Evolutionary conservation across 2,329 filamentous ascomycete species (phyloP).

Genomic region (Amphichorda felina): DNA sequence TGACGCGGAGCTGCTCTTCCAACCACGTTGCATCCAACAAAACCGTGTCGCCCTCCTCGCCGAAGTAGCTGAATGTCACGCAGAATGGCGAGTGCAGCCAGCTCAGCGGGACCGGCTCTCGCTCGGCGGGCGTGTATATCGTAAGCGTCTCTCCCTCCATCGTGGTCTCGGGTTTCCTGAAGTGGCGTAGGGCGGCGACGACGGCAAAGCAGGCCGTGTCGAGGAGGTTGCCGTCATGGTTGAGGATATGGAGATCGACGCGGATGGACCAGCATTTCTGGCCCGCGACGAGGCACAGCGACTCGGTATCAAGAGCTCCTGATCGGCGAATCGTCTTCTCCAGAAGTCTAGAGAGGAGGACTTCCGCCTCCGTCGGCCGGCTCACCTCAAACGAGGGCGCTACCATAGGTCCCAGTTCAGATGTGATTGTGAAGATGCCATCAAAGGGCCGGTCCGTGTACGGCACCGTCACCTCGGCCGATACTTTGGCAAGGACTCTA

Average conservation of each 20-base stretch:
- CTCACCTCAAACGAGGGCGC: slow-evolving; percentile 83
- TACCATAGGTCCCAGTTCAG: slow-evolving; percentile 86
- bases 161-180: slow-evolving; percentile 78
- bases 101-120: slow-evolving; percentile 80
- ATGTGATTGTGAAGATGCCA: slow-evolving; percentile 84
- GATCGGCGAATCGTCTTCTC: slow-evolving; percentile 93
- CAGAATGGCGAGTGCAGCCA: slow-evolving; percentile 90
- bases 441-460: slow-evolving; percentile 86
- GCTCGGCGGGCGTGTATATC: slow-evolving; percentile 72
- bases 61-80: slow-evolving; percentile 79
- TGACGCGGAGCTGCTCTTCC: slow-evolving; percentile 66
- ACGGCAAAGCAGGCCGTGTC: slow-evolving; percentile 80
- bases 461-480: slow-evolving; percentile 78
- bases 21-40: slow-evolving; percentile 60
- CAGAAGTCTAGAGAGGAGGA: slow-evolving; percentile 75
- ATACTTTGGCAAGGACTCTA: slow-evolving; percentile 75
- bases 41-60: slow-evolving; percentile 53
- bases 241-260: slow-evolving; percentile 83
- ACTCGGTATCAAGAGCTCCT: slow-evolving; percentile 87
- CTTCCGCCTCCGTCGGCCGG: slow-evolving; percentile 71
- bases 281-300: slow-evolving; percentile 83
- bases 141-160: slow-evolving; percentile 78
- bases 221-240: slow-evolving; percentile 81
- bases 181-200: slow-evolving; percentile 81
- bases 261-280: slow-evolving; percentile 86